Evolutionary conservation across 2,329 filamentous ascomycete genomes (phyloP).

Genomic region (Teratosphaeria destructans): DNA sequence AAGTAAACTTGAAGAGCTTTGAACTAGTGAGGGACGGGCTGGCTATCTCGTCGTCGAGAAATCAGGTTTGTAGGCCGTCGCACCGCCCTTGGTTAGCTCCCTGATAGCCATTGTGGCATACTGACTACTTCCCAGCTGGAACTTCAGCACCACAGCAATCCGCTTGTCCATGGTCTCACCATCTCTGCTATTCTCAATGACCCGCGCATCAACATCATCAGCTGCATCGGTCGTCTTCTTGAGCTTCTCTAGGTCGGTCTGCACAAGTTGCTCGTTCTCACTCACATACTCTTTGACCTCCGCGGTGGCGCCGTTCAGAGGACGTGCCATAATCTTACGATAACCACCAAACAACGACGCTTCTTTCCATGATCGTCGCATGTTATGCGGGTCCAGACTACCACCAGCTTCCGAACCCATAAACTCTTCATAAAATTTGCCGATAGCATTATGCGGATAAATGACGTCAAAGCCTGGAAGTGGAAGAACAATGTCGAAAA

Average conservation of each 20-base stretch:
- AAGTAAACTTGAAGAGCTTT: background rate
- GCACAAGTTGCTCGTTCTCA: constrained; percentile 72
- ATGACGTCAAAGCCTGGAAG: constrained; percentile 83
- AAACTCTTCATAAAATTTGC: constrained; percentile 73
- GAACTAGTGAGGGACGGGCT: background rate
- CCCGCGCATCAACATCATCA: constrained; percentile 13
- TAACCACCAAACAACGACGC: constrained; percentile 84
- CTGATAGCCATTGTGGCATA: constrained; percentile 78
- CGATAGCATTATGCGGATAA: constrained; percentile 76
- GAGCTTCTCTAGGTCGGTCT: constrained; percentile 71
- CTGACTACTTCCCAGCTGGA: constrained; percentile 67
- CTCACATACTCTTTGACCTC: constrained; percentile 60
- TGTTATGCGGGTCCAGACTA: constrained; percentile 67
- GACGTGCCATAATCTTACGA: constrained; percentile 68
- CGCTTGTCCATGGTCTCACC: constrained; percentile 31
- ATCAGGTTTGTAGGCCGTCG: constrained; percentile 53
- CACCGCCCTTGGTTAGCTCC: constrained; percentile 62
- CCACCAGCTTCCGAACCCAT: constrained; percentile 76
- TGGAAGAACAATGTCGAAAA: constrained; percentile 84
- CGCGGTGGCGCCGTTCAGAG: constrained; percentile 50
- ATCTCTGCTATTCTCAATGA: constrained; percentile 1
- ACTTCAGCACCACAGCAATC: constrained; percentile 59
- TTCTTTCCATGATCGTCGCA: constrained; percentile 78
- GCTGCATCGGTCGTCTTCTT: constrained; percentile 9
- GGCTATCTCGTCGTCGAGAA: constrained; percentile 28